Base-by-base conservation (phyloP, 2,329 filamentous ascomycete genomes). In the Dactylellina sp. region DNA sequence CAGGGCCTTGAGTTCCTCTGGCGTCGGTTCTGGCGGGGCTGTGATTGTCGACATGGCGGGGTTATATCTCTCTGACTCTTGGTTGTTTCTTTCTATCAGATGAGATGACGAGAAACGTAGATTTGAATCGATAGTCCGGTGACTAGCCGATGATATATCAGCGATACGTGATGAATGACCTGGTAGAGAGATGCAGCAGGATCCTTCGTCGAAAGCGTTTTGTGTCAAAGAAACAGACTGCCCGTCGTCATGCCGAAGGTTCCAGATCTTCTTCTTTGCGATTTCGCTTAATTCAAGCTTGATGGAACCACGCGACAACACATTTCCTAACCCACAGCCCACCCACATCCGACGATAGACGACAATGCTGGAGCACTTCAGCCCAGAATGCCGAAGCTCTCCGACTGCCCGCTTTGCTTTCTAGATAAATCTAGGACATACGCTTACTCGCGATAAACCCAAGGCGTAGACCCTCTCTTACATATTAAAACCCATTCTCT, bases 1-100 rank as follows among this genome's bases (percentile, higher is more conserved):
- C 68, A 86, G 85, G 18, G 86, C 86, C 9, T 85, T 87, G 59
- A 75, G 49, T 57, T 75, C 63, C n/a, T 75, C 71, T 5, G 71
- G 63, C 24, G 71, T 75, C 25, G 71, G 71, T 12, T 75, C 71
- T 44, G 70, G 70, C 44, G 70, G 70, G 55, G 70, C 70, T 11
- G 68, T 65, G 6, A 56, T 53, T 24, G 70, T 66, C 11, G 70
- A 74, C 70, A 74, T 74, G 37, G 39, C 56, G 63, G 62, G 60
- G 60, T 16, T 6, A 16, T 9, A 24, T 16, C 14, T 40, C 6
- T 35, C 6, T 35, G n/a, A n/a, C n/a, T n/a, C n/a, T n/a, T n/a
- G n/a, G n/a, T n/a, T n/a, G n/a, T n/a, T n/a, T n/a, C n/a, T n/a
- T n/a, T n/a, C n/a, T n/a, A n/a, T 32, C 20, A 25, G 37, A 14